Evolutionary conservation across 2,329 filamentous ascomycete genomes (phyloP).

Genomic region (Calonectria fujianensis): DNA sequence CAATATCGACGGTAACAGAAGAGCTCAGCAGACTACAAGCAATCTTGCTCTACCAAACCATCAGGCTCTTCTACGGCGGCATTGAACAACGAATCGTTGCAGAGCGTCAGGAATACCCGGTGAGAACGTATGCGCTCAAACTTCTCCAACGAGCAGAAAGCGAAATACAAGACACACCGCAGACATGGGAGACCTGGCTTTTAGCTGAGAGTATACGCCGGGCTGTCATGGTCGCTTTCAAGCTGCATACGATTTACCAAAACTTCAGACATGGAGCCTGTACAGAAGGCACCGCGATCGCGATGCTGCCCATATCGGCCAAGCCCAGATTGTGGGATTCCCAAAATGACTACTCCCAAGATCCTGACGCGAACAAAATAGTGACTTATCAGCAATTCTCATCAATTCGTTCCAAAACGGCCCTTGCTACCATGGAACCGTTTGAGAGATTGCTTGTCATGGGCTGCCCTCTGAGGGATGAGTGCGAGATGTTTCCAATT

Average conservation of each 20-base stretch:
- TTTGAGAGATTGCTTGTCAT: slow-evolving; percentile 15
- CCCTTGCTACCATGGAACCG: not conserved
- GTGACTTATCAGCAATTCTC: slow-evolving; percentile 38
- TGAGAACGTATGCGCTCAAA: slow-evolving; percentile 33
- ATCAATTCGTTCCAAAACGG: not conserved
- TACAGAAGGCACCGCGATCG: not conserved
- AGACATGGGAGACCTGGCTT: slow-evolving; percentile 39
- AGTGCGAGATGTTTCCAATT: not conserved
- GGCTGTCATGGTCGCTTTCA: slow-evolving; percentile 40
- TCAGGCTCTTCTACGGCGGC: slow-evolving; percentile 51
- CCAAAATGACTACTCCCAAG: not conserved
- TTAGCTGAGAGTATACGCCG: slow-evolving; percentile 41
- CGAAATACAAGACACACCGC: slow-evolving; percentile 15
- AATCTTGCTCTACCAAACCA: slow-evolving; percentile 51
- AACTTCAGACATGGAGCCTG: slow-evolving; percentile 8
- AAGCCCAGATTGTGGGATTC: slow-evolving; percentile 14
- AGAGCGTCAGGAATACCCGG: slow-evolving; percentile 41
- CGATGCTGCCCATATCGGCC: slow-evolving; percentile 16
- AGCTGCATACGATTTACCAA: slow-evolving; percentile 37
- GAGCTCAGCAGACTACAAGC: slow-evolving; percentile 49
- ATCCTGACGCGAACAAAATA: not conserved
- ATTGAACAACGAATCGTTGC: slow-evolving; percentile 49
- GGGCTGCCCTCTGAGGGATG: slow-evolving; percentile 2
- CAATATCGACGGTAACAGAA: slow-evolving; percentile 39
- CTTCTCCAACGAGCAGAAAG: slow-evolving; percentile 27